These are phyloP conservation scores for Hypoxylon lenormandii DNA, from an alignment of 495 filamentous ascomycete species.

Conservation along the genomic window DNA sequence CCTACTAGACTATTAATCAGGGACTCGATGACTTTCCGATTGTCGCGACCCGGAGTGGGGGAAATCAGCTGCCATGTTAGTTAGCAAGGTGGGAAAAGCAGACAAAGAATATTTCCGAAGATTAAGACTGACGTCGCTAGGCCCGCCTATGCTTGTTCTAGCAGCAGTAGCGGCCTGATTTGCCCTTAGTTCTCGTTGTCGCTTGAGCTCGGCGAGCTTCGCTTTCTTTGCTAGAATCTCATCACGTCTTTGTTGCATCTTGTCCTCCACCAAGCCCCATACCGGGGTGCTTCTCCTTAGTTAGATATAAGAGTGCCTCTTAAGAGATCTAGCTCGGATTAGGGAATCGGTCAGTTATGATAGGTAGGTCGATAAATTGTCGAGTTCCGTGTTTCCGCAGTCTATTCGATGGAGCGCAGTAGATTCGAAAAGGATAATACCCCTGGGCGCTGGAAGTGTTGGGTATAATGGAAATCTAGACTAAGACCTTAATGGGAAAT, in stretches of 20 bases:
- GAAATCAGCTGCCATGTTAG: constrained; percentile 67
- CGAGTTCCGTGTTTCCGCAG: not conserved
- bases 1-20: constrained; percentile 83
- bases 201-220: constrained; percentile 93
- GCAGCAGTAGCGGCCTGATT: constrained; percentile 72
- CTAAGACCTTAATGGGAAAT: not conserved
- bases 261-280: constrained; percentile 57
- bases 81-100: constrained; percentile 49
- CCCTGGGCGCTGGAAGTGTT: not conserved
- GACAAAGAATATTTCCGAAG: constrained; percentile 10
- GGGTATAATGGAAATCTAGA: not conserved
- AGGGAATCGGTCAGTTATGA: not conserved
- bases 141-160: constrained; percentile 68
- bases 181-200: constrained; percentile 83
- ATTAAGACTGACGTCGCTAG: constrained; percentile 66
- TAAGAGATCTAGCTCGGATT: not conserved
- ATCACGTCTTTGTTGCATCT: constrained; percentile 86
- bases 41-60: constrained; percentile 76
- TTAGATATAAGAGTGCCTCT: not conserved
- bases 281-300: constrained; percentile 35
- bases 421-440: not conserved
- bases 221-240: constrained; percentile 95
- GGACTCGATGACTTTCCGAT: constrained; percentile 81
- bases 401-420: not conserved
- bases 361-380: too few species aligned